phyloP scores from a whole-genome alignment of 1,284 basidiomycete genomes.

The Apiotrichum gracile region DNA sequence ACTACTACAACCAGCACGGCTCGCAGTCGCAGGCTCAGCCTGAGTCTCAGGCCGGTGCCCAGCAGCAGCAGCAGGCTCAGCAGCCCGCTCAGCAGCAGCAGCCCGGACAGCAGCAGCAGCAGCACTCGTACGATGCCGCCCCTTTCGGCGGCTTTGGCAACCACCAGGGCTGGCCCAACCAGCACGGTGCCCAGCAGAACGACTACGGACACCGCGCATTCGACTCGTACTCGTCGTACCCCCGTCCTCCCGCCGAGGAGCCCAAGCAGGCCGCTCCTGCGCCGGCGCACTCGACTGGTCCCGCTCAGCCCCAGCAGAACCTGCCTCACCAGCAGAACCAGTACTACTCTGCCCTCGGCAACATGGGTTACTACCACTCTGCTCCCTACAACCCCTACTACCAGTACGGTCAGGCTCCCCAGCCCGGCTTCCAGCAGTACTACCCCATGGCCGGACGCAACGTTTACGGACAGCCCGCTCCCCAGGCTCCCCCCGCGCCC shows the following conservation, averaged over 20 bases:
- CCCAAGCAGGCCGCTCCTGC: conserved; percentile 33
- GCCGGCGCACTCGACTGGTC: conserved; percentile 34
- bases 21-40: conserved; percentile 23
- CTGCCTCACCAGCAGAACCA: conserved; percentile 41
- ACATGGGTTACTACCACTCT: conserved; percentile 46
- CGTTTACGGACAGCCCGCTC: conserved; percentile 43
- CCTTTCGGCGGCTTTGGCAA: conserved; percentile 14
- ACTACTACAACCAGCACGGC: conserved; percentile 28
- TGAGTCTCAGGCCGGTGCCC: conserved; percentile 13
- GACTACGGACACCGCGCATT: conserved; percentile 31
- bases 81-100: conserved; percentile 18
- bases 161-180: conserved; percentile 12
- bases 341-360: conserved; percentile 42
- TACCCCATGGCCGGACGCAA: conserved; percentile 43
- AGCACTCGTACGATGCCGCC: conserved; percentile 24
- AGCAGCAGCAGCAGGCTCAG: conserved; percentile 24
- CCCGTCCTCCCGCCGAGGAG: conserved; percentile 40
- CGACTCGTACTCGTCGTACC: conserved; percentile 47
- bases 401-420: conserved; percentile 46
- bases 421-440: conserved; percentile 46
- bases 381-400: conserved; percentile 49
- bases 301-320: conserved; percentile 33
- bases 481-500: conserved; percentile 37
- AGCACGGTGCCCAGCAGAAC: conserved; percentile 18
- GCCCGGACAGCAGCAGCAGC: conserved; percentile 23